Evolutionary conservation across 441 rosid species (phyloP).

Genomic region (Pelargonium citronellum): DNA sequence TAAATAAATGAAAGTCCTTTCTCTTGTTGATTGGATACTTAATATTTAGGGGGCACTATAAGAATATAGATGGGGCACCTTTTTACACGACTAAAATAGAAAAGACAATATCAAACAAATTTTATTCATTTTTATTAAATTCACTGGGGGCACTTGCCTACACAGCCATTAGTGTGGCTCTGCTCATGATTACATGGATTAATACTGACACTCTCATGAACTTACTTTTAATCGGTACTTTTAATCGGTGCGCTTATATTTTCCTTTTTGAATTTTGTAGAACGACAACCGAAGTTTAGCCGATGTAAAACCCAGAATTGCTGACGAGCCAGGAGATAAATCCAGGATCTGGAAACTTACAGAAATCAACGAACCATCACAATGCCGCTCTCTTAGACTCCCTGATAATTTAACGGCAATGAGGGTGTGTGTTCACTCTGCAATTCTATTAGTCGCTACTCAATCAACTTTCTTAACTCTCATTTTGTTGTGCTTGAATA

Average conservation of each 20-base stretch:
- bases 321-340: constrained; percentile 57
- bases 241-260: constrained; percentile 15
- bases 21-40: too few relatives aligned
- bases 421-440: constrained; percentile 44
- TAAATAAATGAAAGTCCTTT: too few relatives aligned
- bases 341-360: constrained; percentile 71
- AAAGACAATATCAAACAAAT: too few relatives aligned
- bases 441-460: constrained; percentile 10
- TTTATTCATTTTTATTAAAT: too few relatives aligned
- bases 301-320: constrained; percentile 64
- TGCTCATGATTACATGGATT: too few relatives aligned
- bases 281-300: constrained; percentile 46
- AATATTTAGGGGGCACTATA: too few relatives aligned
- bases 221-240: too few relatives aligned
- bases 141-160: neutral
- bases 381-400: constrained; percentile 74
- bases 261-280: constrained; percentile 34
- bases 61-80: too few relatives aligned
- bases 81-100: too few relatives aligned
- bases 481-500: too few relatives aligned
- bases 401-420: constrained; percentile 52
- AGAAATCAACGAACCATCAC: constrained; percentile 70
- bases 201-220: too few relatives aligned
- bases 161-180: neutral
- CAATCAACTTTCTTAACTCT: neutral